A percentile compares a stretch with the other conserved stretches of the same genome.
These are phyloP conservation scores for Phialocephala subalpina DNA, from an alignment of 2,329 filamentous ascomycete species.

Conservation along the genomic window DNA sequence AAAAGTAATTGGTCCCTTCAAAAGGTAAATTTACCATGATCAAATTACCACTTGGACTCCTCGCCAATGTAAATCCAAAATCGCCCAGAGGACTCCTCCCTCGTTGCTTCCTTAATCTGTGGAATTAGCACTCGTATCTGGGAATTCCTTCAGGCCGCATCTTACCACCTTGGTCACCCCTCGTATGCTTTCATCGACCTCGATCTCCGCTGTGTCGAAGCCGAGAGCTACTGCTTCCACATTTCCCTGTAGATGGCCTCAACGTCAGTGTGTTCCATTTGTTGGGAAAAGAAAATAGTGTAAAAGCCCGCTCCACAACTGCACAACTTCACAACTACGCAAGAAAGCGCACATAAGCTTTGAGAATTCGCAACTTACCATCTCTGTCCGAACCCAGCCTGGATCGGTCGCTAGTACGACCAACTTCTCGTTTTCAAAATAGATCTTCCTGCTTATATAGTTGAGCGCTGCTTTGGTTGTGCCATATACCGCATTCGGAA, in stretches of 20 bases:
- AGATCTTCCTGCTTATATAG: constrained; percentile 43
- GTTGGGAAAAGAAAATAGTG: not conserved
- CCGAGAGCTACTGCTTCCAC: constrained; percentile 15
- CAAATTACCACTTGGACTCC: not conserved
- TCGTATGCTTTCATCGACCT: constrained; percentile 15
- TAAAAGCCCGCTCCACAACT: not conserved
- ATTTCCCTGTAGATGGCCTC: not conserved
- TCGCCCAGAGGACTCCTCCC: constrained; percentile 1
- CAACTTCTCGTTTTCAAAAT: constrained; percentile 46
- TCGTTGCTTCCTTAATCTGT: not conserved
- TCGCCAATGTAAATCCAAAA: constrained; percentile 7
- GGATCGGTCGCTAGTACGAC: constrained; percentile 41
- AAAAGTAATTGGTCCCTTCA: too few relatives aligned
- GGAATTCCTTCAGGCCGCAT: not conserved
- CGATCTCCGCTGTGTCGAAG: constrained; percentile 30
- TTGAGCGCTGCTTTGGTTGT: constrained; percentile 48
- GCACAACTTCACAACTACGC: not conserved
- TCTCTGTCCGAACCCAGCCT: constrained; percentile 35
- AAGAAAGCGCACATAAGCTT: not conserved
- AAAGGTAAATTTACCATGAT: too few relatives aligned
- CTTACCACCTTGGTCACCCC: constrained; percentile 16
- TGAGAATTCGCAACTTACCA: constrained; percentile 36
- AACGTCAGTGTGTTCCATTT: not conserved
- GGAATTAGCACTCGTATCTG: not conserved
- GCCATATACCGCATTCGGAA: constrained; percentile 46